A percentile compares a stretch with the other conserved stretches of the same genome.
Evolutionary conservation across 257 asterid species (phyloP).

Genomic region (Mitragyna speciosa): DNA sequence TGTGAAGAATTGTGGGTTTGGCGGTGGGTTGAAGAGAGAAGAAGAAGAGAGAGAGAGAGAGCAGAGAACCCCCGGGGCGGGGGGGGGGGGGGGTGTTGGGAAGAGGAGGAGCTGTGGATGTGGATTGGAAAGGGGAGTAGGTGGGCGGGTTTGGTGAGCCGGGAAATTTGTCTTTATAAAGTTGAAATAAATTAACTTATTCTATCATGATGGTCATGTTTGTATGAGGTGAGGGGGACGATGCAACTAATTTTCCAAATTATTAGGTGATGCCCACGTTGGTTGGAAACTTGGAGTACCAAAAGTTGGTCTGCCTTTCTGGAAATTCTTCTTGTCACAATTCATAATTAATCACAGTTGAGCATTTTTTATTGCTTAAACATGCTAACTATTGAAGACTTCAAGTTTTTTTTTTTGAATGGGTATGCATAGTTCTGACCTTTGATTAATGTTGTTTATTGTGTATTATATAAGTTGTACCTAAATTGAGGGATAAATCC

Average conservation of each 20-base stretch:
- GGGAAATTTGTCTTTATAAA: not conserved
- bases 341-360: not conserved
- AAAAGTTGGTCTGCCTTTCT: not conserved
- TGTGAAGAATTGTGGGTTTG: too few relatives aligned
- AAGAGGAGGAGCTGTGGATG: not conserved
- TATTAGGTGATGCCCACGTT: not conserved
- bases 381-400: too few relatives aligned
- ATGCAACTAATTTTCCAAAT: not conserved
- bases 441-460: too few relatives aligned
- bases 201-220: not conserved
- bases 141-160: conserved; percentile 25
- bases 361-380: not conserved
- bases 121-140: not conserved
- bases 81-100: too few relatives aligned
- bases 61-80: too few relatives aligned
- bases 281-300: not conserved
- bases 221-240: not conserved
- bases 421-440: too few relatives aligned
- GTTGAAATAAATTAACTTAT: not conserved
- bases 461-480: too few relatives aligned
- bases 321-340: too few relatives aligned
- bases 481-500: too few relatives aligned
- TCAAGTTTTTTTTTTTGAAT: too few relatives aligned
- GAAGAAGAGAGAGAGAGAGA: too few relatives aligned
- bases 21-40: too few relatives aligned